Percentiles rank a stretch among this genome's conserved stretches.
Evolutionary conservation across 2,329 filamentous ascomycete genomes (phyloP).

Genomic region (Fusarium abutilonis): DNA sequence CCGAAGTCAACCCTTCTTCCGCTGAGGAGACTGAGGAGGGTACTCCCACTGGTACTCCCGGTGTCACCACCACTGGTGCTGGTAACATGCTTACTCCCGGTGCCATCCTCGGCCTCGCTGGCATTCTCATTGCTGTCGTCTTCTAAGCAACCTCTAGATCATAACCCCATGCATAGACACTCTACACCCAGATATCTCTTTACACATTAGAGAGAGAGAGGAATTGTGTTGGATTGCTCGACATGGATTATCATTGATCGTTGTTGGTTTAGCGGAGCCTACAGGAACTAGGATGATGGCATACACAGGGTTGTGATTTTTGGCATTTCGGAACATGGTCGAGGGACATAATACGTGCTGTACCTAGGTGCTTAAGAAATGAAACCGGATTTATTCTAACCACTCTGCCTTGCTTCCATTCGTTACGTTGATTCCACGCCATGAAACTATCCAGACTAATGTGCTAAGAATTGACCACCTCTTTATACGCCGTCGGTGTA

Average conservation of each 20-base stretch:
- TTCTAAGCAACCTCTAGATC: conserved; percentile 38
- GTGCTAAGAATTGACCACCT: conserved; percentile 21
- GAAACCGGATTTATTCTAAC: conserved; percentile 27
- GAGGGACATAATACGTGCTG: conserved; percentile 42
- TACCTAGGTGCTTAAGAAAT: conserved; percentile 43
- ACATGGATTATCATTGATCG: conserved; percentile 17
- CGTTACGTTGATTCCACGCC: not conserved
- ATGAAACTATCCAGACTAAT: conserved; percentile 9
- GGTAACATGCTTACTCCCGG: conserved; percentile 40
- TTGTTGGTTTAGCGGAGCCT: conserved; percentile 30
- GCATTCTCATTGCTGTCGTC: conserved; percentile 43
- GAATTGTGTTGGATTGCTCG: conserved; percentile 31
- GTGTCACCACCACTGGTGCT: conserved; percentile 48
- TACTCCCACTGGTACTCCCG: conserved; percentile 43
- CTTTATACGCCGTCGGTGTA: conserved; percentile 26
- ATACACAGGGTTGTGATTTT: conserved; percentile 39
- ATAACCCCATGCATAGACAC: conserved; percentile 17
- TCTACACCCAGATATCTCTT: conserved; percentile 28
- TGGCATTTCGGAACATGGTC: conserved; percentile 33
- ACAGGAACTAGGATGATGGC: conserved; percentile 31
- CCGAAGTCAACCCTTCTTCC: conserved; percentile 25
- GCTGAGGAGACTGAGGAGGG: conserved; percentile 29
- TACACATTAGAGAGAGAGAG: conserved; percentile 21
- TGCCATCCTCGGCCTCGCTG: conserved; percentile 42
- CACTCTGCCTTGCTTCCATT: conserved; percentile 10